phyloP scores from a whole-genome alignment of 768 basidiomycete species.

The Naematelia aurantialba region DNA sequence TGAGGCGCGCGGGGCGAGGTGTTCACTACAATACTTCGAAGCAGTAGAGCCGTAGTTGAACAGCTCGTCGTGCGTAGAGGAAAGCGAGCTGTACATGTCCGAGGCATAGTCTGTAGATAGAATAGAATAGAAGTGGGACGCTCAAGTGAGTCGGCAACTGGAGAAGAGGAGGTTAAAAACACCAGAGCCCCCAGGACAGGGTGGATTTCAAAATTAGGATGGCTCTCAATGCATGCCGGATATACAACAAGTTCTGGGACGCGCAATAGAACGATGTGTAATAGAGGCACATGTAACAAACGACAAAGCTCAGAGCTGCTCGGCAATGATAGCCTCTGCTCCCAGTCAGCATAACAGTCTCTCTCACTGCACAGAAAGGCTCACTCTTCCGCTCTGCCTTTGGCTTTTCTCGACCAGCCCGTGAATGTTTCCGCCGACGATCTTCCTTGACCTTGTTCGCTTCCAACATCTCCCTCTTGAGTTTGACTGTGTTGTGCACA shows the following conservation, averaged over 20 bases:
- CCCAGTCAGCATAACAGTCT: slow-evolving; percentile 7
- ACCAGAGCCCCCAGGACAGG: no score
- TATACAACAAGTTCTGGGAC: not conserved
- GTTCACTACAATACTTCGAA: no score
- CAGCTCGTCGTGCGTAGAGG: no score
- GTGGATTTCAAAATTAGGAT: no score
- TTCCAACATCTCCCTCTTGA: slow-evolving; percentile 91
- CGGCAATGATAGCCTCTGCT: slow-evolving; percentile 64
- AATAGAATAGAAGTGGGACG: no score
- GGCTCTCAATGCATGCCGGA: not conserved
- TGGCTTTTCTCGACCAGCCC: slow-evolving; percentile 79
- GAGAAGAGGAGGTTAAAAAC: no score
- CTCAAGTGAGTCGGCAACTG: no score
- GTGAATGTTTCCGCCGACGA: slow-evolving; percentile 80
- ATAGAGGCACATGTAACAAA: not conserved
- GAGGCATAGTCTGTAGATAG: no score
- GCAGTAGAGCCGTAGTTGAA: no score
- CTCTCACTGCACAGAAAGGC: slow-evolving; percentile 6
- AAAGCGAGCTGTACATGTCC: no score
- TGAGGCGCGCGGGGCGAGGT: no score
- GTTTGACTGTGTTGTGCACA: slow-evolving; percentile 78
- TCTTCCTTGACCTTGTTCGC: slow-evolving; percentile 88
- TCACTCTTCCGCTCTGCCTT: slow-evolving; percentile 79
- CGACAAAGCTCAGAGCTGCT: slow-evolving; percentile 56
- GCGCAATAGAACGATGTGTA: not conserved